Conservation (phyloP, 2,329 filamentous ascomycete genomes). For the Fusarium austroafricanum region DNA sequence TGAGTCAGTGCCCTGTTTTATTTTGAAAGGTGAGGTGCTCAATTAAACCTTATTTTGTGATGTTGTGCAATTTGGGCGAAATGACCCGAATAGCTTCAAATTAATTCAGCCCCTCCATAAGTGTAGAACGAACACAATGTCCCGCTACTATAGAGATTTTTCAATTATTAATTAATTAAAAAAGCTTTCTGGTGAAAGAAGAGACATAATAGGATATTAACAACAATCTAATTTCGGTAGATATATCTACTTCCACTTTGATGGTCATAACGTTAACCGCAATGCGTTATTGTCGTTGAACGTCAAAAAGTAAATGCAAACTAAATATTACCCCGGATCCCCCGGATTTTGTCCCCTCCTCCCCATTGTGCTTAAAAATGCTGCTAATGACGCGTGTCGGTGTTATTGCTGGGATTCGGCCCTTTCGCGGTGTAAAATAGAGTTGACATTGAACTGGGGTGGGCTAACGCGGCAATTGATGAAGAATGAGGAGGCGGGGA, state of each 20-base stretch:
- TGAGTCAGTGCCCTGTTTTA: neutral
- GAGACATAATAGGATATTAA: too few species aligned
- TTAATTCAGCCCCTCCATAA: too few species aligned
- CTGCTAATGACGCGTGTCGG: neutral
- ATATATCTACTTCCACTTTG: too few species aligned
- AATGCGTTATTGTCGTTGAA: neutral
- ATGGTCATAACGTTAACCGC: neutral
- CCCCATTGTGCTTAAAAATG: neutral
- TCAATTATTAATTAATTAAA: too few species aligned
- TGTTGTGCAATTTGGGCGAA: too few species aligned
- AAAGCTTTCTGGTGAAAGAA: too few species aligned
- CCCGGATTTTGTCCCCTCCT: slow-evolving; percentile 3
- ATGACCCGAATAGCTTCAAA: too few species aligned
- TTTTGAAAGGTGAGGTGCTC: neutral
- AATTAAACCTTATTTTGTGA: neutral
- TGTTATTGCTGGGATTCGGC: slow-evolving; percentile 15
- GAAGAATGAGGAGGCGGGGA: slow-evolving; percentile 4
- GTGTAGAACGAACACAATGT: too few species aligned
- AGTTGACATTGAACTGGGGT: slow-evolving; percentile 7
- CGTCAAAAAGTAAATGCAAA: neutral
- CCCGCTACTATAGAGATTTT: too few species aligned
- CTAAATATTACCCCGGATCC: slow-evolving; percentile 1
- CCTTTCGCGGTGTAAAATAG: slow-evolving; percentile 21
- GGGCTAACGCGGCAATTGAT: neutral
- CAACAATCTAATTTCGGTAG: neutral